A percentile compares a stretch with the other conserved stretches of the same genome.
Evolutionary conservation across 805 yeast species (phyloP).

Genomic region (Saccharomycopsis amapae): DNA sequence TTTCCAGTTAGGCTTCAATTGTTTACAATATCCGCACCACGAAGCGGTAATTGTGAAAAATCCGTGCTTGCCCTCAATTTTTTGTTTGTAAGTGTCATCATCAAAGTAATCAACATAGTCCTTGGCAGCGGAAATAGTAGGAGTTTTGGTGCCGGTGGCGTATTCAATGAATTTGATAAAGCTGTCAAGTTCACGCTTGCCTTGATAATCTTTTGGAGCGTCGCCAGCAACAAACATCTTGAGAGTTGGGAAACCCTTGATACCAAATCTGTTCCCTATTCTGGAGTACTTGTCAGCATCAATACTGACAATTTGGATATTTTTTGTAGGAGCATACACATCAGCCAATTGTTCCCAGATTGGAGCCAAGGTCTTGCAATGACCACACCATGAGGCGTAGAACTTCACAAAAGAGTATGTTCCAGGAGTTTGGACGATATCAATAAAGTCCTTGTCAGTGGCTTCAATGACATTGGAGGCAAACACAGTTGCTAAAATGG

Average conservation of each 20-base stretch:
- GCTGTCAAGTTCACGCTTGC: constrained; percentile 40
- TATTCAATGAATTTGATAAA: constrained; percentile 39
- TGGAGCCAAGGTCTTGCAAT: constrained; percentile 88
- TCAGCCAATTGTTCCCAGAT: constrained; percentile 79
- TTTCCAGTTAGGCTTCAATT: constrained; percentile 41
- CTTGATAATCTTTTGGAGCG: constrained; percentile 41
- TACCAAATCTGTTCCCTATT: constrained; percentile 40
- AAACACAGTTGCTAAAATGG: too few species aligned
- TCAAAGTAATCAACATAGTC: constrained; percentile 27
- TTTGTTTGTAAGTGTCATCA: constrained; percentile 35
- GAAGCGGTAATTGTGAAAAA: constrained; percentile 44
- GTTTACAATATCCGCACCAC: constrained; percentile 50
- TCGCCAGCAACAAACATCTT: constrained; percentile 37
- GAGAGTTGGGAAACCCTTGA: constrained; percentile 44
- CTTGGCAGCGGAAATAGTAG: constrained; percentile 23
- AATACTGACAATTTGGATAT: constrained; percentile 38
- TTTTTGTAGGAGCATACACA: constrained; percentile 37
- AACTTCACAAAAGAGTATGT: constrained; percentile 74
- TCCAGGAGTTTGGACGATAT: constrained; percentile 48
- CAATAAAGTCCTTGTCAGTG: constrained; percentile 45
- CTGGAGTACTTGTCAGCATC: constrained; percentile 46
- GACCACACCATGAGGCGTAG: constrained; percentile 90
- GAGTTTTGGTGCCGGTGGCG: constrained; percentile 31
- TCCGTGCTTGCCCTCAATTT: constrained; percentile 30
- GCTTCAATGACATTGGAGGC: too few species aligned